Percentiles rank a stretch among this genome's conserved stretches.
These are phyloP conservation scores for Aspergillus campestris DNA, from an alignment of 495 filamentous ascomycete species.

Conservation along the genomic window DNA sequence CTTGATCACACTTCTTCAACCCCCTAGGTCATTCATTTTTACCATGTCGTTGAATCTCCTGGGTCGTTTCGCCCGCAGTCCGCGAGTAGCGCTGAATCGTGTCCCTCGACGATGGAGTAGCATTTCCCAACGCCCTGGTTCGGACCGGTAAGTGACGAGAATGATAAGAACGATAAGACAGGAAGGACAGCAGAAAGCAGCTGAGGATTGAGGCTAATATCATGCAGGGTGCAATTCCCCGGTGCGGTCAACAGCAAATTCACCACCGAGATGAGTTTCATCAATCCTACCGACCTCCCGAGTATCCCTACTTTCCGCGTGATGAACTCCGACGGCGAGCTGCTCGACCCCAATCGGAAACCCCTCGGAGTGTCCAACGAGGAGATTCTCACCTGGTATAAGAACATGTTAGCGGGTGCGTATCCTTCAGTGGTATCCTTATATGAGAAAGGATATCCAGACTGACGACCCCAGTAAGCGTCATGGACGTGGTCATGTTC, in stretches of 20 bases:
- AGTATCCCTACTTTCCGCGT: conserved; percentile 82
- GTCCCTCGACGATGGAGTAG: conserved; percentile 42
- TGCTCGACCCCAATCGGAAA: conserved; percentile 60
- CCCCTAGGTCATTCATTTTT: neutral
- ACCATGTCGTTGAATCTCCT: conserved; percentile 21
- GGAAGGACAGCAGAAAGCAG: neutral
- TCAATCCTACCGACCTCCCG: conserved; percentile 52
- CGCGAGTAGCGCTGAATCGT: neutral
- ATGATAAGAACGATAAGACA: neutral
- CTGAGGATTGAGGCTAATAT: conserved; percentile 2
- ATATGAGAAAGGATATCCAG: neutral
- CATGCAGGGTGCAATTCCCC: conserved; percentile 69
- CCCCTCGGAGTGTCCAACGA: conserved; percentile 58
- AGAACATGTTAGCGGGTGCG: conserved; percentile 57
- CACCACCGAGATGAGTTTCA: conserved; percentile 67
- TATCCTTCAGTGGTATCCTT: neutral
- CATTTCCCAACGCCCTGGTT: conserved; percentile 61
- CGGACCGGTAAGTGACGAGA: conserved; percentile 42
- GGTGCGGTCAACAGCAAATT: conserved; percentile 94
- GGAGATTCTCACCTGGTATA: conserved; percentile 57
- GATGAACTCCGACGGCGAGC: conserved; percentile 71
- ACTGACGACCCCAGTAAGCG: conserved; percentile 48
- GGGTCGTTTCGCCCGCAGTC: conserved; percentile 1
- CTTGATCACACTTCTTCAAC: neutral
- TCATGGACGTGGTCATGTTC: conserved; percentile 94